phyloP scores from a whole-genome alignment of 495 filamentous ascomycete species.

The Corynascus novoguineensis region DNA sequence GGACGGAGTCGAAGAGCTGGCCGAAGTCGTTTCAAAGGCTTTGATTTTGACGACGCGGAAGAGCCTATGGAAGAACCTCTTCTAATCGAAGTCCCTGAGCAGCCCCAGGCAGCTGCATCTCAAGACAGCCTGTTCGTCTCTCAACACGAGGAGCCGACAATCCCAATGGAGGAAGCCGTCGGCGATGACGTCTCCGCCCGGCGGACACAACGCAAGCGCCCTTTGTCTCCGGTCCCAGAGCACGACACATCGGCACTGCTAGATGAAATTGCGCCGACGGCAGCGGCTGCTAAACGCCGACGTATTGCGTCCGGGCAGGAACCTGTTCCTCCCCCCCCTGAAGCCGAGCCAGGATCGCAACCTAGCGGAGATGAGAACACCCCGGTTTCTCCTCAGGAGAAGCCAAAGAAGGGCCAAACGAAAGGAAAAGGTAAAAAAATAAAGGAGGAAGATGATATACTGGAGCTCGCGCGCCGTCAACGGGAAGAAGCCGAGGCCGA shows the following conservation, averaged over 20 bases:
- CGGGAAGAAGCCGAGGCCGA: slow-evolving; percentile 65
- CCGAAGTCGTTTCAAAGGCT: slow-evolving; percentile 68
- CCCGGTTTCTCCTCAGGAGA: slow-evolving; percentile 13
- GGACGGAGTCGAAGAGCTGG: slow-evolving; percentile 36
- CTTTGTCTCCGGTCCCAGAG: slow-evolving; percentile 29
- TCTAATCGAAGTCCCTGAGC: not conserved
- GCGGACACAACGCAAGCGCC: slow-evolving; percentile 43
- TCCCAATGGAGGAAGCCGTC: slow-evolving; percentile 19
- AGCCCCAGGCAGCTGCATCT: slow-evolving; percentile 10
- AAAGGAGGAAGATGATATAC: slow-evolving; percentile 56
- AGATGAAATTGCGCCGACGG: slow-evolving; percentile 62
- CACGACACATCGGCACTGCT: slow-evolving; percentile 49
- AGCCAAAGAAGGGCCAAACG: slow-evolving; percentile 17
- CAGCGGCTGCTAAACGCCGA: slow-evolving; percentile 66
- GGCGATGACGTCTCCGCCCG: slow-evolving; percentile 15
- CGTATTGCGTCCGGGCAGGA: slow-evolving; percentile 48
- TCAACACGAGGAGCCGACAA: slow-evolving; percentile 30
- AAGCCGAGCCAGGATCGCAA: slow-evolving; percentile 11
- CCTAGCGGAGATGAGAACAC: slow-evolving; percentile 17
- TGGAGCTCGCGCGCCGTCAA: slow-evolving; percentile 60
- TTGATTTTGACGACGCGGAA: slow-evolving; percentile 44
- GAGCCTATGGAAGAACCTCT: slow-evolving; percentile 19
- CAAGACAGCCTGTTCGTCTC: slow-evolving; percentile 32
- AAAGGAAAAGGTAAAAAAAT: slow-evolving; percentile 51
- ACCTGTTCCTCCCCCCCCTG: slow-evolving; percentile 25